Evolutionary conservation across 2,329 filamentous ascomycete species (phyloP), one percentile per base, ranked within the genome.

Genomic region (Gremmenia infestans): DNA sequence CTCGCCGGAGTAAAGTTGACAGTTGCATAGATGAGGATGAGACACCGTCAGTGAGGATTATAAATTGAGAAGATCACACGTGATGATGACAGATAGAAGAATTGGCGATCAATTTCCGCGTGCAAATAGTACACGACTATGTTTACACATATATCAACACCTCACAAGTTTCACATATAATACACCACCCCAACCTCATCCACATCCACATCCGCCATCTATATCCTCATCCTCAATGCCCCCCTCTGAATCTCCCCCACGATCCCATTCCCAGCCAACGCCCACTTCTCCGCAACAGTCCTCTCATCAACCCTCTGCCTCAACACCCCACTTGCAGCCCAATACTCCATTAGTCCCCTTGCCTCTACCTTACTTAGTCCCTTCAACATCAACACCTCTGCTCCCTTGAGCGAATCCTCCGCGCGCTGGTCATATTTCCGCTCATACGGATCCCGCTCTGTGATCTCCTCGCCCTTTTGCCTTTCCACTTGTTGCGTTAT

Each of bases 281-380:
- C 85, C 91, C 91, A 95, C 74, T 89, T 89, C 78, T 94, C 88
- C 25, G 80, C 78, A 37, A 96, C 86, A 60, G 81, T 78, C 60
- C 76, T 76, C 67, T 91, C 85, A 65, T 88, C 85, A 45, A 96
- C 78, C 48, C 77, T 78, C 60, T 82, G 77, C 60, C 88, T 81
- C 67, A 95, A 70, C 70, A 96, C 77, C 14, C 92, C 92, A 71
- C 89, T 94, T 32, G 82, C 84, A 8, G 89, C 91, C 78, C 92
- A 97, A 75, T 97, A 97, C 75, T 96, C 91, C 83, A 97, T 86
- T 63, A 95, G 77, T 0, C 84, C 79, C 55, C 86, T 81, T 7
- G 89, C 85, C 74, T 97, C 92, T 2, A 79, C 74, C 72, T 86
- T 89, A 65, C 77, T 86, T 63, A 97, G 67, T 8, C 89, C 88